phyloP scores from a whole-genome alignment of 2,329 filamentous ascomycete species.

The Cladorrhinum sp. region DNA sequence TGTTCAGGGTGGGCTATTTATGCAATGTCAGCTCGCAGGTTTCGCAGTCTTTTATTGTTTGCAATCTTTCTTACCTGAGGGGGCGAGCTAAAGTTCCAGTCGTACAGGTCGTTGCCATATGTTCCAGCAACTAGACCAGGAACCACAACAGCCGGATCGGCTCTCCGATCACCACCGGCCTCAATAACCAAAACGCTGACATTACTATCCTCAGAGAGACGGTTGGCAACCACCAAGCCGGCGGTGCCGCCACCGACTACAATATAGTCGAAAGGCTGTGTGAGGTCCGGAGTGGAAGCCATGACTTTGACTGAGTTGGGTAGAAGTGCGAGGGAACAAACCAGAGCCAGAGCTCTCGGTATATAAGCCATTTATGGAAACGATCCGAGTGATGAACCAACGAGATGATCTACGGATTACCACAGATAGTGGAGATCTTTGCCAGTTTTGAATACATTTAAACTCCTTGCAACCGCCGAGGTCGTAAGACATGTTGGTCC shows the following conservation, averaged over 20 bases:
- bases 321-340: not conserved
- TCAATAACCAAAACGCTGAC: constrained; percentile 40
- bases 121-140: constrained; percentile 35
- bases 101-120: constrained; percentile 37
- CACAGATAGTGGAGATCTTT: no score
- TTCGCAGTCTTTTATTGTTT: not conserved
- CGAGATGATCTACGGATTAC: no score
- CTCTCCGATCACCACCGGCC: constrained; percentile 35
- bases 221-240: constrained; percentile 45
- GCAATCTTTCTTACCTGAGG: constrained; percentile 31
- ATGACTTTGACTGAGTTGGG: constrained; percentile 4
- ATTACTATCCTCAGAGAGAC: constrained; percentile 38
- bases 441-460: no score
- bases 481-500: no score
- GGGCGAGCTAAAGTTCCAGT: constrained; percentile 39
- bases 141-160: constrained; percentile 36
- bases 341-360: not conserved
- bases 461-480: no score
- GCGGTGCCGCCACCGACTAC: constrained; percentile 50
- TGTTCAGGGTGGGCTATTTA: constrained; percentile 24
- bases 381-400: no score
- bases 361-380: not conserved
- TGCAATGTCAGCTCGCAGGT: not conserved
- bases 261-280: constrained; percentile 42
- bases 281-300: constrained; percentile 15